Percentiles rank a stretch among this genome's conserved stretches.
Conservation (phyloP, 768 basidiomycete species). For the Gloeopeniophorella convolvens region DNA sequence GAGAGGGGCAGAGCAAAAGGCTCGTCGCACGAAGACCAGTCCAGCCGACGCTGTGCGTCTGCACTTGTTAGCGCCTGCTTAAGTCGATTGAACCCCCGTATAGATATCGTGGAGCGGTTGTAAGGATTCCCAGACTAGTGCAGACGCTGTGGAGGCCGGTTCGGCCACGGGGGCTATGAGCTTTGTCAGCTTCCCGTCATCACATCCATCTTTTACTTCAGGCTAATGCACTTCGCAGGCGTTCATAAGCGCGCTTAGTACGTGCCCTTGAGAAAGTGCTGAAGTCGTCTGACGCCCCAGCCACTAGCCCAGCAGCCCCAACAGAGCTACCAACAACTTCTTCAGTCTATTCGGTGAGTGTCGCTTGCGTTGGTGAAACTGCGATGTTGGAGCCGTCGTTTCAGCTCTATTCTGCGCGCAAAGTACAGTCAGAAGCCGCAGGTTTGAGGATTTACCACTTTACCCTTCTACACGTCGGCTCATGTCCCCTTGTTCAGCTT, state of each 20-base stretch:
- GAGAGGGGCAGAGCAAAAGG: slow-evolving; percentile 53
- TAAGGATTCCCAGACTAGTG: slow-evolving; percentile 80
- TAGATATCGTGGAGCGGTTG: slow-evolving; percentile 84
- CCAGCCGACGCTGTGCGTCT: slow-evolving; percentile 83
- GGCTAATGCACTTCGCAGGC: slow-evolving; percentile 32
- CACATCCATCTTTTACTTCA: background rate
- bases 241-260: slow-evolving; percentile 56
- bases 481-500: slow-evolving; percentile 27
- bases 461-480: background rate
- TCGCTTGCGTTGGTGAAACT: background rate
- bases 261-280: slow-evolving; percentile 25
- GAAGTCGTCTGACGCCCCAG: too few species aligned
- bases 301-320: slow-evolving; percentile 41
- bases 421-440: slow-evolving; percentile 70
- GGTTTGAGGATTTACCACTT: background rate
- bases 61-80: background rate
- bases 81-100: background rate
- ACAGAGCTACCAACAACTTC: slow-evolving; percentile 61
- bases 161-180: slow-evolving; percentile 78
- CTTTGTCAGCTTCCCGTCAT: slow-evolving; percentile 45
- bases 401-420: slow-evolving; percentile 47
- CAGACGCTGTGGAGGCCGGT: slow-evolving; percentile 70
- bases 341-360: slow-evolving; percentile 48
- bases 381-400: background rate
- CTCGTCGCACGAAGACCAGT: slow-evolving; percentile 55